Base-by-base conservation (phyloP, 106 monocot species). In the Allium fistulosum region DNA sequence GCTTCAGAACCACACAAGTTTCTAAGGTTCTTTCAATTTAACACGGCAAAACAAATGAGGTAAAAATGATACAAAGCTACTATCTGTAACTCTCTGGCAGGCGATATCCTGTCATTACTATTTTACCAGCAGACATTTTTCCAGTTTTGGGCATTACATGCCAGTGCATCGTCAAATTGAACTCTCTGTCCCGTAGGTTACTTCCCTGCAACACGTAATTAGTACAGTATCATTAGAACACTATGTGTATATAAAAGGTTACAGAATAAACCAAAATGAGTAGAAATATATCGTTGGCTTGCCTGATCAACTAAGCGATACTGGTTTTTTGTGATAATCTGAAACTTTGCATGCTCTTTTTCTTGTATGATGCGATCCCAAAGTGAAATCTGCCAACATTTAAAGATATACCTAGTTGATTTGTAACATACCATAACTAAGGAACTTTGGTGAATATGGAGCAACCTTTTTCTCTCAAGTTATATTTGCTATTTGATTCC, bases 81-180 rank as follows among this genome's bases (percentile, higher is more conserved):
- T 84, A 94, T 81, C 87, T 70, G 81, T 94, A 87, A 37, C 83
- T 80, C 57, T 87, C 82, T 10, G 94, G 94, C 12, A 94, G 94
- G 51, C 68, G 81, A 78, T 90, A 90, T 8, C 89, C 84, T 18
- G 87, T 75, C 84, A 87, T 69, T 6, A 90, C 94, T 37, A 94
- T 90, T 76, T 90, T 90, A 67, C 87, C 90, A 14, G 90, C 84
- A 53, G 74, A 87, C 90, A 94, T 94, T 76, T 94, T 94, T 27
- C 90, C 94, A 9, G 87, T 82, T 72, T 90, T 90, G 14, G 94
- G 94, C 94, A 94, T 94, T n/a, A 94, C 77, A 49, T 94, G 94
- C 87, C 94, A 94, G 65, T 94, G 90, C 71, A 94, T 62, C 10
- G 87, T 94, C 78, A 94, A 60, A 70, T 94, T 94, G 73, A 87